Base-by-base conservation (phyloP, 169 alveolate genomes). In the Amoebophrya sp. region DNA sequence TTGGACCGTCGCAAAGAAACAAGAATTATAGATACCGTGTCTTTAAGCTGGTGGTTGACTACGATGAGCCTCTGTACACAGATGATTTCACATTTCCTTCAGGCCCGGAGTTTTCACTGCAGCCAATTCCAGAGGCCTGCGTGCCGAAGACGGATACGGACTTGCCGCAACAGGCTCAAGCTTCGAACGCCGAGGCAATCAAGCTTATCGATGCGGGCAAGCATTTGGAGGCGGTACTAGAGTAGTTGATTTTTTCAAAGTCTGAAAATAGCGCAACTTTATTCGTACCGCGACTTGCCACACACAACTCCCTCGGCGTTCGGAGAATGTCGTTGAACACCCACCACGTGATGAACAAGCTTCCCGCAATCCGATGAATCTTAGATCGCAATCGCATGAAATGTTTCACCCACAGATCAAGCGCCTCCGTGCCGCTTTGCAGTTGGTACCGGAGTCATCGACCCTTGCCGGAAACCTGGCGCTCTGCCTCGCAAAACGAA, bases 401-500 rank as follows among this genome's bases (percentile, higher is more conserved):
- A n/a, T n/a, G n/a, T n/a, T n/a, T n/a, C n/a, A n/a, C n/a, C n/a
- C n/a, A n/a, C 54, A 41, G 54, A 66, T 66, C 83, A 66, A 66
- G 32, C 12, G 83, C 12, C 83, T 66, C 32, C 83, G 83, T 3
- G 29, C 83, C 35, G 83, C 83, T 2, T n/a, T 66, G 83, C 12
- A 66, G 32, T 2, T n/a, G 7, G 12, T 2, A 12, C 83, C 83
- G 10, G 83, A 66, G 2, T 7, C 83, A 7, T 3, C 83, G 35
- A 25, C 32, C 10, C 83, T 66, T 2, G 83, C 12, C 10, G 32
- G 39, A 2, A 66, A 66, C 18, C 83, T 66, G 83, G 83, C 83
- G 83, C 83, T 66, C 83, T 66, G 83, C 35, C 83, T 66, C 35
- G 83, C 83, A 25, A 7, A 66, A 25, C 83, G 83, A 25, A 66